These are phyloP conservation scores for Fusarium sp. DNA, from an alignment of 2,329 filamentous ascomycete genomes.

Conservation along the genomic window DNA sequence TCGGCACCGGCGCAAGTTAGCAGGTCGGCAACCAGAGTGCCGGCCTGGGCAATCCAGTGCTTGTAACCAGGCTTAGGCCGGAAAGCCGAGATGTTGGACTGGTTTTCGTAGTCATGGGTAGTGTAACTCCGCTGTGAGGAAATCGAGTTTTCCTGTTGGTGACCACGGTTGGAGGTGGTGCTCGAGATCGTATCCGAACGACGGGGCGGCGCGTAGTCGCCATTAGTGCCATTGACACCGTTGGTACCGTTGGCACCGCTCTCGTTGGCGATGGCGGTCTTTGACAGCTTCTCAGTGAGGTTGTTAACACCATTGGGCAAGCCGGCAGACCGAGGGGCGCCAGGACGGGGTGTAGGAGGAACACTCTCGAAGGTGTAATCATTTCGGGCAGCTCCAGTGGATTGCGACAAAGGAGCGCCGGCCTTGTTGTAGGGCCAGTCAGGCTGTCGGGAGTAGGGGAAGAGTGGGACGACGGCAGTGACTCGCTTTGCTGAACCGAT, in stretches of 20 bases:
- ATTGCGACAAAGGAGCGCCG: constrained; percentile 85
- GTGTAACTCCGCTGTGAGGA: constrained; percentile 64
- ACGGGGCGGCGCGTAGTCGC: constrained; percentile 47
- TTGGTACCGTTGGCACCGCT: constrained; percentile 34
- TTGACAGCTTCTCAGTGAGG: constrained; percentile 79
- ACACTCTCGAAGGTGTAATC: constrained; percentile 93
- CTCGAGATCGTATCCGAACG: constrained; percentile 51
- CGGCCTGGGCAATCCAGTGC: constrained; percentile 98
- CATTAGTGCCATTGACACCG: constrained; percentile 38
- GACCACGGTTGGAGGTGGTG: constrained; percentile 48
- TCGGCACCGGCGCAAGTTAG: constrained; percentile 95
- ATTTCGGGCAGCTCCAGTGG: constrained; percentile 58
- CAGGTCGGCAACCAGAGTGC: constrained; percentile 92
- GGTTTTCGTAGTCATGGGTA: constrained; percentile 73
- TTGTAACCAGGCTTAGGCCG: constrained; percentile 93
- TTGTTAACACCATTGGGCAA: constrained; percentile 74
- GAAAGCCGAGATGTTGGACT: constrained; percentile 65
- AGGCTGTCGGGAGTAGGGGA: constrained; percentile 96
- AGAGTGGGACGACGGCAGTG: constrained; percentile 92
- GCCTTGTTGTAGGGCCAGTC: constrained; percentile 97
- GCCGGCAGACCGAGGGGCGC: constrained; percentile 72
- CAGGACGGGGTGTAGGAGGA: constrained; percentile 84
- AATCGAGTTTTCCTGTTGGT: constrained; percentile 52
- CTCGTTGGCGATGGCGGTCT: constrained; percentile 68
- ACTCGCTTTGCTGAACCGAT: constrained; percentile 91